Base-by-base conservation (phyloP, 2,329 filamentous ascomycete species). In the Aplosporella prunicola region DNA sequence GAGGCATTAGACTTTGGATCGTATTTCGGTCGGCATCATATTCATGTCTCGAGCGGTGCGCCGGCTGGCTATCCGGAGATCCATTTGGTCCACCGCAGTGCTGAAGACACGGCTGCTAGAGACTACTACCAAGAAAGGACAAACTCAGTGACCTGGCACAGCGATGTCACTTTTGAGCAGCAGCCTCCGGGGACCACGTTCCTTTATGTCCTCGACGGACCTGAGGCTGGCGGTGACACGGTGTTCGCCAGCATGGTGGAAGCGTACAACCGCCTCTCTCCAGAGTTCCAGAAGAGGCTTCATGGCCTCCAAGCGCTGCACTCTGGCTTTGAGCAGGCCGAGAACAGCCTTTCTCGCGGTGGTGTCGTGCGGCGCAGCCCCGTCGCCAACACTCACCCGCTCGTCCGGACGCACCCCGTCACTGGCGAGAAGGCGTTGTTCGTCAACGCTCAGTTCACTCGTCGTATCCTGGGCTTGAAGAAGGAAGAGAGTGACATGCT, bases 151-250 rank as follows among this genome's bases (percentile, higher is more conserved):
- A 84, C 84, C 6, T 94, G 86, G 86, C 87, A 94, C 63, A 83
- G 79, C 0, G 87, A 94, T 48, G 80, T 93, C 2, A 83, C 82
- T 0, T 94, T 93, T 55, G 88, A 94, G 64, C 66, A 74, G 47
- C 87, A 95, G 62, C 86, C 88, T 2, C 86, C 88, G 0, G 85
- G 86, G 20, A 94, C 86, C 0, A 93, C 88, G 0, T 93, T 94
- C 61, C 62, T 94, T 23, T 93, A 93, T 55, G 70, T 87, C 33
- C 72, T 95, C n/a, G 86, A 94, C 53, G 79, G 75, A 29, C 87
- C 87, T 1, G 68, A 74, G 25, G 79, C 76, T 1, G 87, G 87
- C 23, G 88, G 87, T 32, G 87, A 94, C 55, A 94, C 87, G 0
- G 64, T 93, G 3, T 94, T 93, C 51, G 76, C 71, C 30, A 82